Evolutionary conservation across 164 flowering plant genomes (phyloP).

Genomic region (Aristolochia californica): DNA sequence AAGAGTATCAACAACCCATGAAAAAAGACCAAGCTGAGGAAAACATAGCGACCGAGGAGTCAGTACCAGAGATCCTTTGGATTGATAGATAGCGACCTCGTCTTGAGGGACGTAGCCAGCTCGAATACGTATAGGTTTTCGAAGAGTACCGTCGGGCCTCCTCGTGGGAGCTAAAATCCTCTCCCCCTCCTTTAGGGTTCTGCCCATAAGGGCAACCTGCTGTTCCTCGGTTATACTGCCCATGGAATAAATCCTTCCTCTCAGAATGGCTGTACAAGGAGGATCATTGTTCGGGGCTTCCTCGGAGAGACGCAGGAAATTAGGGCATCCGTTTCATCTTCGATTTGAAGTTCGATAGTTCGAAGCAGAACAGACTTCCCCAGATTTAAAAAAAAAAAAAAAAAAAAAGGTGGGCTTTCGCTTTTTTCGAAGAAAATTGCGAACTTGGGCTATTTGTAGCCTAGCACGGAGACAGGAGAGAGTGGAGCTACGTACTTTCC

Average conservation of each 20-base stretch:
- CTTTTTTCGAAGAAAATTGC: no score
- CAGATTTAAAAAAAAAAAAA: no score
- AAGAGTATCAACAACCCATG: not conserved
- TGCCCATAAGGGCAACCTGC: slow-evolving; percentile 9
- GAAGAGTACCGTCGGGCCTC: slow-evolving; percentile 26
- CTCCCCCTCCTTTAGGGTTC: slow-evolving; percentile 27
- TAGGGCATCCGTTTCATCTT: no score
- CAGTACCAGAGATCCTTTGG: slow-evolving; percentile 24
- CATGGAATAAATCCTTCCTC: not conserved
- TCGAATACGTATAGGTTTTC: slow-evolving; percentile 25
- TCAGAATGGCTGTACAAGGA: no score
- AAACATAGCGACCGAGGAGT: not conserved
- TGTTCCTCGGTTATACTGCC: slow-evolving; percentile 9
- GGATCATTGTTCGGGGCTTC: no score
- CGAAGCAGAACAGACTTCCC: no score
- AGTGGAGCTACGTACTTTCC: no score
- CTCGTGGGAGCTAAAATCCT: slow-evolving; percentile 22
- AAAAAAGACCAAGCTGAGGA: not conserved
- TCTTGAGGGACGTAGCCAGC: slow-evolving; percentile 30
- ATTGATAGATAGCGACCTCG: slow-evolving; percentile 29
- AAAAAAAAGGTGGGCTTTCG: no score
- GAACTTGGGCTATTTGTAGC: no score
- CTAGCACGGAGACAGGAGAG: no score
- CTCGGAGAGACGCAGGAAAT: no score
- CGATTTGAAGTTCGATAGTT: no score